Percentiles rank a stretch among this genome's conserved stretches.
These are phyloP conservation scores for Blastobotrys persicus DNA, from an alignment of 1,139 yeast species.

Conservation along the genomic window DNA sequence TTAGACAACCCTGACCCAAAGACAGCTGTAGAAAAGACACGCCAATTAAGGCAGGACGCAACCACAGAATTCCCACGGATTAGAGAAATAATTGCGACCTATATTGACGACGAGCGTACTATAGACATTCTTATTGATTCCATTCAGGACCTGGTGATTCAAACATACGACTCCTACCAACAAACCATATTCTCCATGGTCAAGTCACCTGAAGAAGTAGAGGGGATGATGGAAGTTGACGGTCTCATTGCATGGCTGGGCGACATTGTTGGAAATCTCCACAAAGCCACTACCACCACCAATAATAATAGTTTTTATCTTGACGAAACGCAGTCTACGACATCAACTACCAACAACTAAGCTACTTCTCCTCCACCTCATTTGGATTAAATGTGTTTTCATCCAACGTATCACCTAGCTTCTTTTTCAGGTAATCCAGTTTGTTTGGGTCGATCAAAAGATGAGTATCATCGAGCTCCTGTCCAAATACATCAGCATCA, in stretches of 20 bases:
- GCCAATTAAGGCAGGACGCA: slow-evolving; percentile 48
- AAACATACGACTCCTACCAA: slow-evolving; percentile 48
- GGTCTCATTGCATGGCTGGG: slow-evolving; percentile 51
- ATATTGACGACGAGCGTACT: slow-evolving; percentile 47
- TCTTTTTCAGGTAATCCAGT: slow-evolving; percentile 71
- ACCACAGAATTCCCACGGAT: slow-evolving; percentile 54
- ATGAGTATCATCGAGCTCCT: slow-evolving; percentile 89
- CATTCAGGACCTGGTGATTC: slow-evolving; percentile 53
- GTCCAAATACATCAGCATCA: slow-evolving; percentile 7
- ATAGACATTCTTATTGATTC: slow-evolving; percentile 55
- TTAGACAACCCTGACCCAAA: slow-evolving; percentile 29
- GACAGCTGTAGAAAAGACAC: slow-evolving; percentile 36
- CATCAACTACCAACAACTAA: slow-evolving; percentile 4
- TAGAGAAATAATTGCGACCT: slow-evolving; percentile 48
- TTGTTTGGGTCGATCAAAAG: slow-evolving; percentile 72
- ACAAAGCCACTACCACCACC: slow-evolving; percentile 11
- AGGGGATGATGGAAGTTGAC: slow-evolving; percentile 57
- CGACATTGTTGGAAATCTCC: slow-evolving; percentile 42
- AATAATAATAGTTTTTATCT: background rate
- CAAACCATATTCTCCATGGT: slow-evolving; percentile 30
- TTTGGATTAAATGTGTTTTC: slow-evolving; percentile 82
- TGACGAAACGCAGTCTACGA: slow-evolving; percentile 5
- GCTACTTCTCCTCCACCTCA: slow-evolving; percentile 50
- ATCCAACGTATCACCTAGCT: slow-evolving; percentile 70
- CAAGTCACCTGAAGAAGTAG: slow-evolving; percentile 27